Conservation (phyloP, 2,329 filamentous ascomycete species). For the Fusarium setosum region DNA sequence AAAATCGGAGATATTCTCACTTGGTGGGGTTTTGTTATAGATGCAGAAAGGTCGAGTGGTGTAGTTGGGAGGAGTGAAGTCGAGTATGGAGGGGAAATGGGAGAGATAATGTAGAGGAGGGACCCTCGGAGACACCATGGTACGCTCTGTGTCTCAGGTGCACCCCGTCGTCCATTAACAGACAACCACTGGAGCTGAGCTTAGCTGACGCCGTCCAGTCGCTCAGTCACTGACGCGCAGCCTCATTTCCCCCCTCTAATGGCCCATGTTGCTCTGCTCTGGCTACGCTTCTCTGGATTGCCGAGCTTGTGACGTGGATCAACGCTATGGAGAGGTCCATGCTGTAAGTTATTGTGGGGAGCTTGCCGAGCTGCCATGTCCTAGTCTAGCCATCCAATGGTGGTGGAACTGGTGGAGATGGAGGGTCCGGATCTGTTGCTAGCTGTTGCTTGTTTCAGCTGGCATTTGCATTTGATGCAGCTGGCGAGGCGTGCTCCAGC, state of each 20-base stretch:
- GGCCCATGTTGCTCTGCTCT: no score
- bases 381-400: neutral
- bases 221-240: neutral
- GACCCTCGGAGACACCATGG: neutral
- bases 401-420: neutral
- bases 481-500: slow-evolving; percentile 1
- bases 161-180: neutral
- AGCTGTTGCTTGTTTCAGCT: slow-evolving; percentile 34
- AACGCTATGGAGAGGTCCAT: neutral
- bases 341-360: slow-evolving; percentile 21
- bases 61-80: slow-evolving; percentile 8
- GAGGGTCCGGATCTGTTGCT: neutral
- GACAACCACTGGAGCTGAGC: neutral
- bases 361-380: slow-evolving; percentile 7
- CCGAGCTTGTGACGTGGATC: slow-evolving; percentile 33
- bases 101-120: slow-evolving; percentile 27
- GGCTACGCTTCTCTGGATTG: neutral
- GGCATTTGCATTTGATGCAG: neutral
- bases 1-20: neutral
- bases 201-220: no score
- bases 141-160: slow-evolving; percentile 9
- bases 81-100: slow-evolving; percentile 15
- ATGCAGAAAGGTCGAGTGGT: neutral
- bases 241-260: neutral
- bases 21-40: neutral